Evolutionary conservation across 805 yeast species (phyloP), one percentile per base, ranked within the genome.

Genomic region (Saitoella complicata): DNA sequence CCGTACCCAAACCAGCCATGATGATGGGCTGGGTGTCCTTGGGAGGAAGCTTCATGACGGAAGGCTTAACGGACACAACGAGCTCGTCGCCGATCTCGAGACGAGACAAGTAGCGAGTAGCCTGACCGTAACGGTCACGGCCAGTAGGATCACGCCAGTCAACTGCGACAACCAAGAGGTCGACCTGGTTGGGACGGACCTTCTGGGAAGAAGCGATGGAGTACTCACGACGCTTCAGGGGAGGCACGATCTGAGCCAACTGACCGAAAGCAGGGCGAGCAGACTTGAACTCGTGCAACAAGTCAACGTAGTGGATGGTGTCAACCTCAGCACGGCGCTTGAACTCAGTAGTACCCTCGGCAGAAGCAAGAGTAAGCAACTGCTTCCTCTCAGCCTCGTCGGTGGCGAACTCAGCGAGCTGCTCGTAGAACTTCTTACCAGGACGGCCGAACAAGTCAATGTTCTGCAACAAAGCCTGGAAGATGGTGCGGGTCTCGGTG

Each of bases 1-100:
- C 97, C 44, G 97, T 88, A 66, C 97, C 97, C 53, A 88, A 71
- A 55, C 97, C 97, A 55, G 94, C 80, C 97, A 88, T 88, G 51
- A 88, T 78, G 54, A 88, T 80, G 21, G 97, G 96, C 60, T 84
- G 88, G 40, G 77, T 75, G 7, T 95, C 73, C 51, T 75, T 70
- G 55, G 87, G 81, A 49, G 97, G 97, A 51, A 88, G 69, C 65
- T 87, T 88, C 96, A 88, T 87, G 40, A 88, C 95, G 7, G 95
- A 85, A 32, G 96, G 95, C 66, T 88, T 88, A 46, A 88, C 96
- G 50, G 91, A 78, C 31, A 88, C 97, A 45, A 85, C 94, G 46
- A 88, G 70, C 60, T 86, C 95, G 42, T 80, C 71, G 38, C 95
- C 96, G 49, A 81, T 70, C 6, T 65, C 53, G 57, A 88, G 73